A percentile compares a stretch with the other conserved stretches of the same genome.
These are phyloP conservation scores for Jacaranda mimosifolia DNA, from an alignment of 257 asterid genomes.

Conservation along the genomic window DNA sequence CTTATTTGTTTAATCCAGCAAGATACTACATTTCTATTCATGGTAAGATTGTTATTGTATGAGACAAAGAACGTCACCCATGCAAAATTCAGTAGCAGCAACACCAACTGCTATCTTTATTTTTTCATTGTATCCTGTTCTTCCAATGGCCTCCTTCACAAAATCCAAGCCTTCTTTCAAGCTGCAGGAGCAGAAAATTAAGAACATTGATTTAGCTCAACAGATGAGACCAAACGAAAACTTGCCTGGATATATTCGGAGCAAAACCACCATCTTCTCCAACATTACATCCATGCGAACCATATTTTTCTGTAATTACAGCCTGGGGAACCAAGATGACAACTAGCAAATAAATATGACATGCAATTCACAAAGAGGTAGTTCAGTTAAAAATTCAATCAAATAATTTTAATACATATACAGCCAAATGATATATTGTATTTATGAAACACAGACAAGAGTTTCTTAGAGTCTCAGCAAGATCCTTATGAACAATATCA, in stretches of 20 bases:
- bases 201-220: constrained; percentile 31
- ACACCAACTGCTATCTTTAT: constrained; percentile 90
- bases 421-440: not conserved
- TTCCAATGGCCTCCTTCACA: constrained; percentile 90
- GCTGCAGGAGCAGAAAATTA: constrained; percentile 59
- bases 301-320: constrained; percentile 80
- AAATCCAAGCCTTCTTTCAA: constrained; percentile 92
- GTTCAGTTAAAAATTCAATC: not conserved
- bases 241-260: constrained; percentile 93
- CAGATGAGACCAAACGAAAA: constrained; percentile 35
- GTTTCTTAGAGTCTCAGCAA: constrained; percentile 12
- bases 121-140: constrained; percentile 87
- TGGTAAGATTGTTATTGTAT: constrained; percentile 3
- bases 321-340: constrained; percentile 64
- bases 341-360: constrained; percentile 16
- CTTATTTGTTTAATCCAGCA: constrained; percentile 24
- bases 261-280: constrained; percentile 99
- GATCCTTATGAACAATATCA: constrained; percentile 28
- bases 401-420: not conserved
- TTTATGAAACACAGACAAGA: constrained; percentile 6
- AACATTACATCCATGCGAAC: constrained; percentile 85
- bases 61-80: constrained; percentile 61
- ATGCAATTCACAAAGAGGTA: constrained; percentile 24
- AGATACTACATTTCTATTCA: not conserved
- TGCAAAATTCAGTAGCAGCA: constrained; percentile 96